Evolutionary conservation across 257 asterid species (phyloP).

Genomic region (Jasminum sambac): DNA sequence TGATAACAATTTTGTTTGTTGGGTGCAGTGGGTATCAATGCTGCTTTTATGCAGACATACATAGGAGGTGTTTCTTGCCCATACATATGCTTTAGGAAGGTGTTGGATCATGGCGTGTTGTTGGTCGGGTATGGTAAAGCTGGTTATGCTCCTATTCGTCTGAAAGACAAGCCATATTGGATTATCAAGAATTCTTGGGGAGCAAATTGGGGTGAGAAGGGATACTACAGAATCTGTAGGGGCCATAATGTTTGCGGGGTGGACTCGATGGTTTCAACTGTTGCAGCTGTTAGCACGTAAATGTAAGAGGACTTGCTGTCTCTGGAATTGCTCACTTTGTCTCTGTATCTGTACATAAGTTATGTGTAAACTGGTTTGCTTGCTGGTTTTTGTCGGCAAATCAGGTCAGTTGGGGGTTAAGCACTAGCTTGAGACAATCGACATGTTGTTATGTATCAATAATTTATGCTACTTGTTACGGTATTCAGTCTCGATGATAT

Average conservation of each 20-base stretch:
- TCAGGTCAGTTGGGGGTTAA: background rate
- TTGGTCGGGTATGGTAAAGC: constrained; percentile 74
- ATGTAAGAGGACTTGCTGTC: constrained; percentile 9
- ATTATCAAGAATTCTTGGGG: constrained; percentile 95
- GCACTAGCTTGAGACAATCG: constrained; percentile 5
- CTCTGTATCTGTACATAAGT: constrained; percentile 19
- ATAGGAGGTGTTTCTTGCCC: constrained; percentile 89
- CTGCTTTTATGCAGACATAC: constrained; percentile 86
- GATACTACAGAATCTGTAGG: constrained; percentile 70
- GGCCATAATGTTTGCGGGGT: constrained; percentile 79
- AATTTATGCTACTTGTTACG: background rate
- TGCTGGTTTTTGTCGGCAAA: background rate
- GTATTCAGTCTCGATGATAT: background rate
- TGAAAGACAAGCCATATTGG: constrained; percentile 83
- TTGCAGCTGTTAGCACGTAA: constrained; percentile 59
- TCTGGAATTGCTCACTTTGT: constrained; percentile 18
- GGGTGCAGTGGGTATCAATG: constrained; percentile 83
- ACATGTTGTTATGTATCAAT: constrained; percentile 18
- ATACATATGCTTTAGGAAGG: constrained; percentile 56
- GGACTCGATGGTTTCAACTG: constrained; percentile 88
- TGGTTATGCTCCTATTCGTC: constrained; percentile 62
- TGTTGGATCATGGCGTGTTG: constrained; percentile 73
- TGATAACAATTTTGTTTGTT: constrained; percentile 6
- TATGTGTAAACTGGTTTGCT: background rate
- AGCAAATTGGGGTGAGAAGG: constrained; percentile 73